Evolutionary conservation across 2,329 filamentous ascomycete genomes (phyloP).

Genomic region (Chaetomium olivaceum): DNA sequence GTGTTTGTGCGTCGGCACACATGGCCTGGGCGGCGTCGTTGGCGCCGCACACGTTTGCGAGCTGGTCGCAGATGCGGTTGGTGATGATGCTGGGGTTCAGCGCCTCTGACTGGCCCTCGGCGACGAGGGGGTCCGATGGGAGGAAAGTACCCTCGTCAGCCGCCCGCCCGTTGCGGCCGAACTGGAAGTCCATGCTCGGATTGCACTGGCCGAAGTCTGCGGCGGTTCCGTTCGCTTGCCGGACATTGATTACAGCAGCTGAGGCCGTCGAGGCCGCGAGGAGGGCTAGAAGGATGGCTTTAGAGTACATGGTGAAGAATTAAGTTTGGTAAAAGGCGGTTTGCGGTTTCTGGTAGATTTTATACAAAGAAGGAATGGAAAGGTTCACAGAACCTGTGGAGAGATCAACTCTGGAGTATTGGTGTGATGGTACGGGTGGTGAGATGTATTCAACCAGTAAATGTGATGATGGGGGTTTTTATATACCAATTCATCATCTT

Average conservation of each 20-base stretch:
- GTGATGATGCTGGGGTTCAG: conserved; percentile 74
- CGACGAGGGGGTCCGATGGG: conserved; percentile 55
- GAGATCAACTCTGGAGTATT: conserved; percentile 32
- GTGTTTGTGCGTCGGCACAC: conserved; percentile 54
- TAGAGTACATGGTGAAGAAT: conserved; percentile 32
- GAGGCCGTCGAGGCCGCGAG: conserved; percentile 32
- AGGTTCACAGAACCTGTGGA: conserved; percentile 33
- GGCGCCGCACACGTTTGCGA: conserved; percentile 65
- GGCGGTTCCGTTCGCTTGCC: conserved; percentile 29
- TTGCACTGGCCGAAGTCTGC: conserved; percentile 52
- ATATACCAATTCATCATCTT: neutral
- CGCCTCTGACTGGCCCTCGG: conserved; percentile 63
- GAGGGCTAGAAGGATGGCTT: conserved; percentile 32
- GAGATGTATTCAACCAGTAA: too few species aligned
- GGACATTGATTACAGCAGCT: conserved; percentile 25
- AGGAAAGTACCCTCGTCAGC: conserved; percentile 59
- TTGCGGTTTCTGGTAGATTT: conserved; percentile 25
- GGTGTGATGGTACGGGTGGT: conserved; percentile 5
- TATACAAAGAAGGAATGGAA: conserved; percentile 28
- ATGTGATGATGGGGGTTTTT: neutral
- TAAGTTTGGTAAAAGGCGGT: conserved; percentile 29
- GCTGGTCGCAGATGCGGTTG: conserved; percentile 69
- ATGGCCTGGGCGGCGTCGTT: conserved; percentile 58
- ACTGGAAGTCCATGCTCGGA: conserved; percentile 58
- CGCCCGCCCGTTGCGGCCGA: conserved; percentile 52